Percentiles rank a stretch among this genome's conserved stretches.
phyloP scores from a whole-genome alignment of 78 protist species.

The Dictyostelium intermedium region DNA sequence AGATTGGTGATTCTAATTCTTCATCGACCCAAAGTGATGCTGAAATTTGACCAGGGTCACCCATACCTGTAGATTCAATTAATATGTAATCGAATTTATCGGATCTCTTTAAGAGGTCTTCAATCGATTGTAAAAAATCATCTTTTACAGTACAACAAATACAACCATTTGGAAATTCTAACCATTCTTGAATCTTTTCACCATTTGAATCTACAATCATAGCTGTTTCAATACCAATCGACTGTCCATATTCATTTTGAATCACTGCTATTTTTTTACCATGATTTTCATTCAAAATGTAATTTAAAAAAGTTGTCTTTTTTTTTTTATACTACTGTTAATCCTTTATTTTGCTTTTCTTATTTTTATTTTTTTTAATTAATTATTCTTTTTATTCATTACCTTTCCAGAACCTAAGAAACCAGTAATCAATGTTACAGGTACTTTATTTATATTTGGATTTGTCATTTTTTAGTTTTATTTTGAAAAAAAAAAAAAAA shows the following conservation, averaged over 20 bases:
- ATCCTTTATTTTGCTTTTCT: no score
- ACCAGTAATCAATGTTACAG: constrained; percentile 78
- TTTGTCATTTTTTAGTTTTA: neutral
- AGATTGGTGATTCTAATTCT: constrained; percentile 40
- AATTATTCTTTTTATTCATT: neutral
- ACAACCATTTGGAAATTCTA: constrained; percentile 89
- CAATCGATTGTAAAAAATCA: constrained; percentile 69
- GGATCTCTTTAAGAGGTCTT: constrained; percentile 39
- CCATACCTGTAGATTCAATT: constrained; percentile 90
- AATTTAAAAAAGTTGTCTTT: constrained; percentile 81
- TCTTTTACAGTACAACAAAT: constrained; percentile 87
- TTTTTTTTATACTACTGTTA: neutral
- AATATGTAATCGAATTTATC: constrained; percentile 79
- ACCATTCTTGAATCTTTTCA: constrained; percentile 70
- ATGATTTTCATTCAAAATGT: constrained; percentile 74
- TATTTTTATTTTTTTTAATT: neutral
- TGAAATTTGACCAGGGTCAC: constrained; percentile 82
- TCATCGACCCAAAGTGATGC: constrained; percentile 85
- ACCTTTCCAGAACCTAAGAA: constrained; percentile 85
- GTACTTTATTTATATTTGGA: constrained; percentile 16
- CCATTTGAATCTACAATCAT: constrained; percentile 78
- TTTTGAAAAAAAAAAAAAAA: neutral
- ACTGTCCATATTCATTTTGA: constrained; percentile 83
- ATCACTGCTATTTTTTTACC: constrained; percentile 82
- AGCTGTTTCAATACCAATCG: constrained; percentile 81